A percentile compares a stretch with the other conserved stretches of the same genome.
phyloP scores from a whole-genome alignment of 495 filamentous ascomycete species.

The Neurospora sp. region DNA sequence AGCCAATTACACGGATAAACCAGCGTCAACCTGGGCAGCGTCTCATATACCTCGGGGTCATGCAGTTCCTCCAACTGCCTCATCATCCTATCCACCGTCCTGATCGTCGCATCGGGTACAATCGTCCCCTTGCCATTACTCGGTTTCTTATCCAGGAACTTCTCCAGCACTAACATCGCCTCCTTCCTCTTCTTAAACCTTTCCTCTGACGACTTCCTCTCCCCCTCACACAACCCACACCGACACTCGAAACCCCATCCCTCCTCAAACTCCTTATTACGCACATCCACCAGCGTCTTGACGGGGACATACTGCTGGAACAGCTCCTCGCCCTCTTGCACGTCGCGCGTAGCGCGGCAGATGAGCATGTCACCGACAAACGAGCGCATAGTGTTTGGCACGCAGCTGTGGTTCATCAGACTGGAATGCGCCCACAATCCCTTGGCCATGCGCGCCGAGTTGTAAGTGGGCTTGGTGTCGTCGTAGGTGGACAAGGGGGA shows the following conservation, averaged over 20 bases:
- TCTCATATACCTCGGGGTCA: conserved; percentile 25
- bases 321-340: conserved; percentile 43
- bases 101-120: conserved; percentile 21
- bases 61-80: conserved; percentile 29
- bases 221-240: conserved; percentile 31
- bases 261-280: conserved; percentile 14
- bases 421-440: conserved; percentile 46
- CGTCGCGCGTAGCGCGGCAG: conserved; percentile 36
- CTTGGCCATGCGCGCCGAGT: conserved; percentile 21
- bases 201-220: not conserved
- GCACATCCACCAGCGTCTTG: conserved; percentile 7
- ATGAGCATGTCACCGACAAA: conserved; percentile 53
- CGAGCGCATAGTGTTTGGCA: conserved; percentile 38
- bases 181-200: conserved; percentile 17
- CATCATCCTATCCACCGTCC: conserved; percentile 20
- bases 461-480: conserved; percentile 18
- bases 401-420: conserved; percentile 49
- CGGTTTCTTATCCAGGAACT: conserved; percentile 14
- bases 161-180: conserved; percentile 16
- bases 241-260: conserved; percentile 42
- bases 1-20: conserved; percentile 35
- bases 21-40: conserved; percentile 28
- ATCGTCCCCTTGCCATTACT: conserved; percentile 3
- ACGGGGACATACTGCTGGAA: conserved; percentile 30
- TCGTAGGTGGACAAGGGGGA: conserved; percentile 30